Evolutionary conservation across 208 protist species (phyloP).

Genomic region (Wallacemonas rigidus): DNA sequence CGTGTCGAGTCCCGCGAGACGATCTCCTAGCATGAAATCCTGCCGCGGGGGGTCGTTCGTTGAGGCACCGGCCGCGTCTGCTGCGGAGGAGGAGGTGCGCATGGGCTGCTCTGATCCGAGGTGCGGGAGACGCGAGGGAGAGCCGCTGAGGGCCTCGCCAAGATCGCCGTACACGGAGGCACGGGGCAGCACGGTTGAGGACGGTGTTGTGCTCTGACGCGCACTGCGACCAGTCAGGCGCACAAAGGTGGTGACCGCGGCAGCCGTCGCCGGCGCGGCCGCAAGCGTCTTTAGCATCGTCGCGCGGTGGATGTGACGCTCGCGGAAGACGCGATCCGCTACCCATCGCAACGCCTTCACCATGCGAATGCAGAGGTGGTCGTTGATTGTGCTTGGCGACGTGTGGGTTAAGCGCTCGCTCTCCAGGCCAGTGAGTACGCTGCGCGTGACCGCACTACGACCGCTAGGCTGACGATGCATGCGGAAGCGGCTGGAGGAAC

Average conservation of each 20-base stretch:
- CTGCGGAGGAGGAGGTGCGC: neutral
- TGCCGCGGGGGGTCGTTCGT: neutral
- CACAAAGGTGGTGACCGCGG: slow-evolving; percentile 46
- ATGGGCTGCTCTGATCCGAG: neutral
- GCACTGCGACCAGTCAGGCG: slow-evolving; percentile 33
- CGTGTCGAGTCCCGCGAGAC: slow-evolving; percentile 16
- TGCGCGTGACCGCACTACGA: slow-evolving; percentile 22
- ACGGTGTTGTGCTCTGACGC: neutral
- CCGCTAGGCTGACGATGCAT: slow-evolving; percentile 17
- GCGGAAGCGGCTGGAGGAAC: slow-evolving; percentile 63
- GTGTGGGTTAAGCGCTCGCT: slow-evolving; percentile 58
- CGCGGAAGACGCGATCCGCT: slow-evolving; percentile 68
- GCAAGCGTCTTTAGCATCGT: slow-evolving; percentile 74
- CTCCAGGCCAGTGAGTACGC: slow-evolving; percentile 51
- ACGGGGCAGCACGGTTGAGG: neutral
- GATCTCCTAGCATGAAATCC: neutral
- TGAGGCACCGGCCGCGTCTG: neutral
- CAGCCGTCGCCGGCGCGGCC: slow-evolving; percentile 49
- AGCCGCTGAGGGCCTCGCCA: neutral
- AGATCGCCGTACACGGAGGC: slow-evolving; percentile 7
- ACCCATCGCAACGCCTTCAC: slow-evolving; percentile 72
- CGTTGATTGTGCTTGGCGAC: slow-evolving; percentile 56
- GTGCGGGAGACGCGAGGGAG: neutral
- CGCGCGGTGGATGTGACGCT: slow-evolving; percentile 74
- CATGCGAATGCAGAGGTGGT: slow-evolving; percentile 70